A percentile compares a stretch with the other conserved stretches of the same genome.
These are phyloP conservation scores for Henckelia pumila DNA, from an alignment of 257 asterid genomes.

Conservation along the genomic window DNA sequence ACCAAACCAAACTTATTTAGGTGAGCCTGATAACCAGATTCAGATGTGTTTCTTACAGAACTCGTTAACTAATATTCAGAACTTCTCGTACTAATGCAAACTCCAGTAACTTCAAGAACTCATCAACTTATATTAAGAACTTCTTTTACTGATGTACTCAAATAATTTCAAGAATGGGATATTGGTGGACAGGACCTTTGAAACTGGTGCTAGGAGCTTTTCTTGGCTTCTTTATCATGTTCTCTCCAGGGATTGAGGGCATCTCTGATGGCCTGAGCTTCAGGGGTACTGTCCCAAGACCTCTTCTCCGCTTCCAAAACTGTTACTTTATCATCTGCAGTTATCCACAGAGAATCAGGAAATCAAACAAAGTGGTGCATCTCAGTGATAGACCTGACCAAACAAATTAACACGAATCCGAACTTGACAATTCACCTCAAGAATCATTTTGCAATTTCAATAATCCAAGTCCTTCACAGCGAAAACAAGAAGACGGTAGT, in stretches of 20 bases:
- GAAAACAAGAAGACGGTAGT: not conserved
- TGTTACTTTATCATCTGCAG: slow-evolving; percentile 86
- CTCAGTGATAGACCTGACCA: not conserved
- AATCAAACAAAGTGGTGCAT: slow-evolving; percentile 15
- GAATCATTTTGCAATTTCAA: slow-evolving; percentile 20
- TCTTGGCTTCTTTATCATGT: not conserved
- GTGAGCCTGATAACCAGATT: not conserved
- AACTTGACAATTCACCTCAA: not conserved
- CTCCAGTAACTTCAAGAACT: no score
- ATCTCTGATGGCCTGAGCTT: slow-evolving; percentile 73
- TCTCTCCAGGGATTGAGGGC: not conserved
- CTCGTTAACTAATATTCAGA: not conserved
- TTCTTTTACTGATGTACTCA: no score
- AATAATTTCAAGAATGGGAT: no score
- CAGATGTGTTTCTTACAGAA: not conserved
- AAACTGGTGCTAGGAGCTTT: not conserved
- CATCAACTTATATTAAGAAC: no score
- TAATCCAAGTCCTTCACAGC: not conserved
- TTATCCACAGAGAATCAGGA: slow-evolving; percentile 21
- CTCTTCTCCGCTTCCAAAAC: slow-evolving; percentile 84
- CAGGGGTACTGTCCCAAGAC: slow-evolving; percentile 75
- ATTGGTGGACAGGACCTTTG: not conserved
- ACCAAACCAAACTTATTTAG: not conserved
- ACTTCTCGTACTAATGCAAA: no score
- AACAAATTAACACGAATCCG: not conserved